A percentile compares a stretch with the other conserved stretches of the same genome.
phyloP scores from a whole-genome alignment of 345 rosid species.

The Aquilaria sinensis region DNA sequence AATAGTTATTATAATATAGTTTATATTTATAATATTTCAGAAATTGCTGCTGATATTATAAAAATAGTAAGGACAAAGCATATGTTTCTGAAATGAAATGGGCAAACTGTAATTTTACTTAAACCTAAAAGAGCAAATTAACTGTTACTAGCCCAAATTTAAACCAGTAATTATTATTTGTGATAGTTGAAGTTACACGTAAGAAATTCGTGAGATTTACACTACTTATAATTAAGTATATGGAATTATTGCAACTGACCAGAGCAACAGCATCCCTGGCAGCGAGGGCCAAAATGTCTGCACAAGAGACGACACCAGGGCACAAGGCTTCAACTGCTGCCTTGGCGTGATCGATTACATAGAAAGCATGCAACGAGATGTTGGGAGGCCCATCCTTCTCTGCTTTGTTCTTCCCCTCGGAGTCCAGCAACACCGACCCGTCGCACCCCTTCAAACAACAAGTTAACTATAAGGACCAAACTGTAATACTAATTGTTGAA shows the following conservation, averaged over 20 bases:
- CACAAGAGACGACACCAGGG: slow-evolving; percentile 84
- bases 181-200: too few species aligned
- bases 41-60: too few species aligned
- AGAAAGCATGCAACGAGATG: slow-evolving; percentile 78
- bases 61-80: too few species aligned
- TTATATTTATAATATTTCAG: too few species aligned
- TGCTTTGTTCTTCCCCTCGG: slow-evolving; percentile 56
- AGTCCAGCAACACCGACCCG: slow-evolving; percentile 70
- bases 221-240: not conserved
- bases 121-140: too few species aligned
- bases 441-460: slow-evolving; percentile 65
- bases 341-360: slow-evolving; percentile 79
- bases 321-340: slow-evolving; percentile 66
- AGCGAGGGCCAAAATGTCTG: slow-evolving; percentile 77
- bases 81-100: too few species aligned
- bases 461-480: not conserved
- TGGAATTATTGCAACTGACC: slow-evolving; percentile 27
- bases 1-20: too few species aligned
- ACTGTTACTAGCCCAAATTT: not conserved
- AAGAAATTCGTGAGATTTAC: too few species aligned
- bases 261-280: slow-evolving; percentile 79
- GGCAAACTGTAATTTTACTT: too few species aligned
- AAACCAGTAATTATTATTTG: not conserved
- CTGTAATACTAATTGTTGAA: too few species aligned
- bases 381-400: slow-evolving; percentile 96